Evolutionary conservation across 495 filamentous ascomycete genomes (phyloP).

Genomic region (Extremus antarcticus): DNA sequence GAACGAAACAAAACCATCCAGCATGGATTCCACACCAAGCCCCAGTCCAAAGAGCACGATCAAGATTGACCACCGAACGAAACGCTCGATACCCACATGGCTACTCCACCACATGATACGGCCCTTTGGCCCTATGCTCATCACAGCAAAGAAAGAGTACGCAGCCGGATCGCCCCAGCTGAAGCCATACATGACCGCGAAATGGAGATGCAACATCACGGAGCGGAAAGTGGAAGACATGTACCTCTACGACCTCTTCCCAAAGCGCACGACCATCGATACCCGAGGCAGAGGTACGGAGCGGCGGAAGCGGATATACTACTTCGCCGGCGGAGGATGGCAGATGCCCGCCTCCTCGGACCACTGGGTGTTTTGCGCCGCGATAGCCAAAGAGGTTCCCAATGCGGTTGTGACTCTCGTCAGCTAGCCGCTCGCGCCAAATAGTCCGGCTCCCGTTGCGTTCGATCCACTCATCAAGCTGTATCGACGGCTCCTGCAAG

Average conservation of each 20-base stretch:
- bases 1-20: not conserved
- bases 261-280: not conserved
- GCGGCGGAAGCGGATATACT: constrained; percentile 26
- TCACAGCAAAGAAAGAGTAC: not conserved
- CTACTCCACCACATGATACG: constrained; percentile 1
- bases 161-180: constrained; percentile 1
- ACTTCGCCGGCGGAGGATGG: constrained; percentile 33
- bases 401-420: constrained; percentile 19
- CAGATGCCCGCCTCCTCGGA: constrained; percentile 23
- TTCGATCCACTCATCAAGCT: constrained; percentile 21
- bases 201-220: constrained; percentile 19
- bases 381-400: constrained; percentile 20
- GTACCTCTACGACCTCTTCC: constrained; percentile 26
- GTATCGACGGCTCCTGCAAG: constrained; percentile 20
- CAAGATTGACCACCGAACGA: not conserved
- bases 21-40: not conserved
- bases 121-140: not conserved
- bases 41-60: not conserved
- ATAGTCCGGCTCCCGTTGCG: constrained; percentile 20
- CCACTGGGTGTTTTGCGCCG: constrained; percentile 30
- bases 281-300: not conserved
- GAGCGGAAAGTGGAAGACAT: constrained; percentile 25
- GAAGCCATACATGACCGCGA: constrained; percentile 2
- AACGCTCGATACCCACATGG: constrained; percentile 5
- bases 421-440: constrained; percentile 28